Evolutionary conservation across 257 asterid species (phyloP).

Genomic region (Anisodus tanguticus): DNA sequence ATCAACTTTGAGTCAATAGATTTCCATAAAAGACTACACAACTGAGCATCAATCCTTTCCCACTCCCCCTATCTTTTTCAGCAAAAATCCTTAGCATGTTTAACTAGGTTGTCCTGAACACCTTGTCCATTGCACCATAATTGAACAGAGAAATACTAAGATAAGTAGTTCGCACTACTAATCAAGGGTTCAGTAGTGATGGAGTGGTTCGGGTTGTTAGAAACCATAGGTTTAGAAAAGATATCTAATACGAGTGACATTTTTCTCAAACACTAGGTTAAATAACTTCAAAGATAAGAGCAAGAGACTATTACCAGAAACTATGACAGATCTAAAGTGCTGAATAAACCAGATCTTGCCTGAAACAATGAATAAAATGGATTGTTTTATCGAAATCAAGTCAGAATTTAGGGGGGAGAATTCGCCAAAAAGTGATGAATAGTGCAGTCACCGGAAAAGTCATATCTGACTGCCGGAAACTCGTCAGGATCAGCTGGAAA

Average conservation of each 20-base stretch:
- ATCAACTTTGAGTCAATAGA: too few species aligned
- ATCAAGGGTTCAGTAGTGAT: not conserved
- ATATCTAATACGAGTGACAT: not conserved
- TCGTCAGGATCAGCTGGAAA: not conserved
- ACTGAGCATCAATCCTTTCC: not conserved
- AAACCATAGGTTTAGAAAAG: not conserved
- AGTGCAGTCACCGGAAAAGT: not conserved
- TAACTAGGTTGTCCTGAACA: not conserved
- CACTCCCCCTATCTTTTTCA: not conserved
- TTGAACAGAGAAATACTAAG: not conserved
- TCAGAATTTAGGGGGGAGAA: not conserved
- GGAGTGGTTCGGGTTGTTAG: not conserved
- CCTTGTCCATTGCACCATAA: not conserved
- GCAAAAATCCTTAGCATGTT: not conserved
- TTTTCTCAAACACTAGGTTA: too few species aligned
- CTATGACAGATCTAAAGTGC: too few species aligned
- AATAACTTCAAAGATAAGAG: too few species aligned
- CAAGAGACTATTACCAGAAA: too few species aligned
- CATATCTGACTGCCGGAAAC: not conserved
- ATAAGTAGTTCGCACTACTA: not conserved
- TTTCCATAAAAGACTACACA: not conserved
- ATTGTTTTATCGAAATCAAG: not conserved
- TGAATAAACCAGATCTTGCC: too few species aligned
- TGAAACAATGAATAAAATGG: not conserved
- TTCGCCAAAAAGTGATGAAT: not conserved